Evolutionary conservation across 208 protist genomes (phyloP), one percentile per base, ranked within the genome.

Genomic region (Endotrypanum monterogeii): DNA sequence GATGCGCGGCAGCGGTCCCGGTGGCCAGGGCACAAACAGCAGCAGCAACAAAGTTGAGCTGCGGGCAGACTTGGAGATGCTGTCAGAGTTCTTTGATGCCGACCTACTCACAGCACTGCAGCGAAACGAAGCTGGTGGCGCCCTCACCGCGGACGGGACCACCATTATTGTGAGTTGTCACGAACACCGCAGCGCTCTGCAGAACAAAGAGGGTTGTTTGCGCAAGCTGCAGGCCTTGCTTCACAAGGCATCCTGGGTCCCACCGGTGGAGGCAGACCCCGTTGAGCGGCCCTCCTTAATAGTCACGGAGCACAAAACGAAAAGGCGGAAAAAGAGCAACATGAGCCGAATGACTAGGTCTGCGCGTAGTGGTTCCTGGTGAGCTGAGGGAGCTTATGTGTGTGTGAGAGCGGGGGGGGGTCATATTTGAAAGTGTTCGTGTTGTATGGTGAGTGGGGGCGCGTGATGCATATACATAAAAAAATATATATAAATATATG

Each of bases 31-130:
- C 51, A 78, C 81, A 37, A 93, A 96, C 79, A 93, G 89, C 76
- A 89, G 83, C 80, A 96, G 92, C 79, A 96, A 90, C 78, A 96
- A 96, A 71, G 87, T 96, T 37, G 90, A 96, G 71, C 66, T 96
- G 67, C 88, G 90, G 18, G 84, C 84, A 11, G 82, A 82, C 54
- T n/a, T 96, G 35, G 73, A 80, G 16, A 58, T 79, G 48, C 79
- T 96, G 28, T 71, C 65, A 1, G 78, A 80, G 20, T 76, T 80
- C 54, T 89, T 94, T 61, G 89, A 94, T 41, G 84, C 84, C 39
- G 79, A 83, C 5, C 52, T 94, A n/a, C 80, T 94, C 51, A 37
- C 51, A 0, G 62, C 68, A 41, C 76, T 93, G 50, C 82, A 75
- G 14, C 57, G 73, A 11, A 81, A 89, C 58, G 83, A 92, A 56